Evolutionary conservation across 768 basidiomycete genomes (phyloP), one percentile per base, ranked within the genome.

Genomic region (Sarcodon aspratus): DNA sequence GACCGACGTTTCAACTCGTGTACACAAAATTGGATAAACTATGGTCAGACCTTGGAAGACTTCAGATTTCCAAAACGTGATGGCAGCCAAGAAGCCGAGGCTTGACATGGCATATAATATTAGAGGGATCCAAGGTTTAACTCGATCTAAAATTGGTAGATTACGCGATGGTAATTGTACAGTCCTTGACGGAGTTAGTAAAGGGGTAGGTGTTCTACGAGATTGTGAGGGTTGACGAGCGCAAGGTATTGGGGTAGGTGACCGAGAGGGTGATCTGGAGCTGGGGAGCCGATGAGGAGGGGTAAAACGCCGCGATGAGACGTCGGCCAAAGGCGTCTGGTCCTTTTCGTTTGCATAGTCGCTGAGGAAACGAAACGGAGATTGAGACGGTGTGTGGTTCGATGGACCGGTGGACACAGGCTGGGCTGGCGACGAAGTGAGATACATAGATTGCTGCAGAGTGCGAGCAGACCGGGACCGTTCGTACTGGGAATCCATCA

Each of bases 61-160:
- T 60, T 95, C 78, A 17, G 75, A 74, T 64, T 80, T 82, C 76
- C 85, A 94, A 54, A 90, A 79, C 33, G 80, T 83, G 59, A 93
- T 79, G n/a, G 85, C 87, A 44, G 83, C 64, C 34, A 93, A 59
- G 56, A 95, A 90, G 10, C 74, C 80, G 34, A 92, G 69, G 53
- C 74, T 90, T 33, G 88, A 91, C 7, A 82, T 68, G 13, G 73
- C 78, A 68, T 93, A 96, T 46, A 81, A 61, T 50, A 89, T 73
- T 49, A 92, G 66, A 35, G 90, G 90, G 27, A 82, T 63, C 84
- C 85, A 92, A 46, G 85, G 78, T 54, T 74, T 76, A 53, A 87
- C 55, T n/a, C 76, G 64, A 17, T 42, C 40, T 42, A 42, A 9
- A 9, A 8, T 15, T 9, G 17, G 17, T 17, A 42, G 17, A 9